Evolutionary conservation across 176 grass and related monocot genomes (phyloP).

Genomic region (Cocos nucifera): DNA sequence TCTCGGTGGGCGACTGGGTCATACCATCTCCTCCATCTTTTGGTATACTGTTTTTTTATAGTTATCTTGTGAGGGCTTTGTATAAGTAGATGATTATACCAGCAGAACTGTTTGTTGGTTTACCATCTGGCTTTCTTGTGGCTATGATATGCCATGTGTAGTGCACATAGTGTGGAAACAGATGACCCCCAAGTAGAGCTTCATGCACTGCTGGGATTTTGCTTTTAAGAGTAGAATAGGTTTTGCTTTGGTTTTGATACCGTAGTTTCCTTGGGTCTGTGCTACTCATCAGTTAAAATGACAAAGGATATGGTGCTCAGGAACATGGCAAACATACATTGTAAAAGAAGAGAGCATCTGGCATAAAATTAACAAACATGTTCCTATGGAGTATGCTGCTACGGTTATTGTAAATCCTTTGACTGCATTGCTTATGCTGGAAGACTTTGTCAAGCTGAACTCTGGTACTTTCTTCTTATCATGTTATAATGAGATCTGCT

Average conservation of each 20-base stretch:
- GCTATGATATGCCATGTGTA: no score
- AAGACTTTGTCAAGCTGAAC: constrained; percentile 57
- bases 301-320: constrained; percentile 13
- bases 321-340: constrained; percentile 77
- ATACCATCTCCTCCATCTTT: constrained; percentile 80
- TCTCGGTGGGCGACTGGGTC: constrained; percentile 72
- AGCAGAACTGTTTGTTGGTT: no score
- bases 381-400: constrained; percentile 72
- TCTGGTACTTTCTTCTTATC: constrained; percentile 32
- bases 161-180: no score
- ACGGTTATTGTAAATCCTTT: constrained; percentile 76
- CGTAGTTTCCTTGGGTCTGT: background rate
- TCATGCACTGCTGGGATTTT: no score
- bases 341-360: constrained; percentile 53
- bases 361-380: constrained; percentile 60
- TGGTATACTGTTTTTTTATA: constrained; percentile 19
- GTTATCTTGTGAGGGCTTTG: background rate
- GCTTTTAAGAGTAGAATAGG: no score
- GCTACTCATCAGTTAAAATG: background rate
- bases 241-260: no score
- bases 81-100: no score
- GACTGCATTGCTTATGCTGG: constrained; percentile 65
- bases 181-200: no score
- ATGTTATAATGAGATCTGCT: background rate
- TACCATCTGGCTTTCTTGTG: no score